Evolutionary conservation across 2,329 filamentous ascomycete genomes (phyloP).

Genomic region (Verticillium nonalfalfae): DNA sequence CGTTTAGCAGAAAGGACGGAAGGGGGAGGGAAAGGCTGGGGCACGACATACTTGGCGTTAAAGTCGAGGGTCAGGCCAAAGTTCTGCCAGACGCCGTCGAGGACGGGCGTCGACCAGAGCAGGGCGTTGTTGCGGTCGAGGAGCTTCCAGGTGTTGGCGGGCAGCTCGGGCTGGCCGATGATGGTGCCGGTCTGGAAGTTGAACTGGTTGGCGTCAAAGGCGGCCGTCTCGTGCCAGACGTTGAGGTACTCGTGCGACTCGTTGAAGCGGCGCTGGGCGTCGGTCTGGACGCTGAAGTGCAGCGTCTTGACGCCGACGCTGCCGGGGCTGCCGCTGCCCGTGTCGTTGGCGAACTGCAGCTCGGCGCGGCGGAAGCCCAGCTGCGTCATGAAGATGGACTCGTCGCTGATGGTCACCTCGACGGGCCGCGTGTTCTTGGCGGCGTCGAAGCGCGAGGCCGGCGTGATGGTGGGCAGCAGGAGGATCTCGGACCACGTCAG

Average conservation of each 20-base stretch:
- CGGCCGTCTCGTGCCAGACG: conserved; percentile 39
- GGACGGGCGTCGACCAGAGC: conserved; percentile 45
- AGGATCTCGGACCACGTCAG: conserved; percentile 45
- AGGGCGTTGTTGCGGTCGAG: conserved; percentile 16
- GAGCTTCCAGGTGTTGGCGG: background rate
- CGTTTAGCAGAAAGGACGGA: too few species aligned
- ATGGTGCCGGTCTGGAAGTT: conserved; percentile 50
- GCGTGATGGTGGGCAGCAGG: conserved; percentile 31
- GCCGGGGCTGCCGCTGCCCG: conserved; percentile 45
- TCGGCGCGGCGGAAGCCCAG: conserved; percentile 55
- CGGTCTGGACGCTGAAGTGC: conserved; percentile 53
- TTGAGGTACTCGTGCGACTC: conserved; percentile 56
- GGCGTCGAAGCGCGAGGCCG: conserved; percentile 30
- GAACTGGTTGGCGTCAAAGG: conserved; percentile 44
- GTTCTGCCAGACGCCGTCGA: conserved; percentile 48
- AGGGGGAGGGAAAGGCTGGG: background rate
- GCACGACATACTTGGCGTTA: conserved; percentile 39
- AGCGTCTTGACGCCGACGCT: conserved; percentile 52
- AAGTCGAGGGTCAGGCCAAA: conserved; percentile 55
- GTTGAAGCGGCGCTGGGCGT: conserved; percentile 45
- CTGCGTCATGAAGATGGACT: conserved; percentile 55
- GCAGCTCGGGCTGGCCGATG: conserved; percentile 24
- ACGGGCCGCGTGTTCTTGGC: conserved; percentile 31
- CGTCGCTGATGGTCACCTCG: conserved; percentile 49
- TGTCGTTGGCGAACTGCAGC: conserved; percentile 35